Base-by-base conservation (phyloP, 805 yeast species). In the Metschnikowia proteae region DNA sequence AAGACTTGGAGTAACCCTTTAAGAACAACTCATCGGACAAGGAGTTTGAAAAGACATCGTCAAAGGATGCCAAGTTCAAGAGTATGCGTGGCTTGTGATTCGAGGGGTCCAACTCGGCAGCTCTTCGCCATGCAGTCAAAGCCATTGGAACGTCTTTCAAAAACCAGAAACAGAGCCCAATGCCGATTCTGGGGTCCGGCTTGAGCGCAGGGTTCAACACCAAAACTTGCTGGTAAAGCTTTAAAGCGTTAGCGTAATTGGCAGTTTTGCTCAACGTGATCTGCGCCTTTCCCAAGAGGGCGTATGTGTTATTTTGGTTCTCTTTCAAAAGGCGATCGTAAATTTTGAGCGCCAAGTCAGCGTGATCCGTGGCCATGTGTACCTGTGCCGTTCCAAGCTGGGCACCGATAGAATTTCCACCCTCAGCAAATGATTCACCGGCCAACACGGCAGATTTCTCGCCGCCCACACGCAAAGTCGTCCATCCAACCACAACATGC, bases 181-280 rank as follows among this genome's bases (percentile, higher is more conserved):
- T 81, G 28, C 98, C 99, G 51, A 94, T 78, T 66, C 99, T 77
- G 17, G 97, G 95, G 68, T 92, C 97, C 4, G 98, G 97, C 57
- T 79, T 79, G 57, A 86, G 70, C 33, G 85, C 63, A 2, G 97
- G 97, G 53, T 89, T 84, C 43, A 83, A 73, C 31, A 84, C 76
- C 55, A 94, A 73, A 6, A 87, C 83, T 54, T 85, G 86, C 72
- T 94, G 99, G 67, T 88, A 94, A 30, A 87, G 65, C 63, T 84
- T 84, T 59, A 94, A 76, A 11, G 96, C 90, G 5, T 78, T 82
- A 25, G 77, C 64, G 65, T 83, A 90, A 62, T 86, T 86, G 51
- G 81, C 83, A 8, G 72, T 63, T 64, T 84, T 86, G 53, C 79
- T 79, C 61, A 88, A 84, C 31, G 83, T 69, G 31, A 89, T 74